Evolutionary conservation across 2,329 filamentous ascomycete genomes (phyloP).

Genomic region (Calonectria pteridis): DNA sequence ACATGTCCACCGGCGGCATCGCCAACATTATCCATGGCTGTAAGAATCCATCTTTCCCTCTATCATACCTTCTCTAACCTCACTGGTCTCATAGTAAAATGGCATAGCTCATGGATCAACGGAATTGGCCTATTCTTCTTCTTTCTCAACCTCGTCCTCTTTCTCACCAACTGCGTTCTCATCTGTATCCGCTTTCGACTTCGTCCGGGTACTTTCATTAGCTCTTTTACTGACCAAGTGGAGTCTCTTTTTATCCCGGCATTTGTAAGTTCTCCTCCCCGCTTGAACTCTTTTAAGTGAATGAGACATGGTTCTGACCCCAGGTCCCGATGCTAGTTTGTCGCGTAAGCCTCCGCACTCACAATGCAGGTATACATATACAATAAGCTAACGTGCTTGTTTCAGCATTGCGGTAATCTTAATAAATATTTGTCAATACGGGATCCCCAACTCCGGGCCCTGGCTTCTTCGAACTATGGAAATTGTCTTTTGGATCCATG

Average conservation of each 20-base stretch:
- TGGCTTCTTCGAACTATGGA: constrained; percentile 74
- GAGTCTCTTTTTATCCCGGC: constrained; percentile 84
- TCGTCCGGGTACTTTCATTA: constrained; percentile 77
- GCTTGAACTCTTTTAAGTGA: constrained; percentile 17
- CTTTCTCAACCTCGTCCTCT: constrained; percentile 73
- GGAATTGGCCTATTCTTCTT: constrained; percentile 72
- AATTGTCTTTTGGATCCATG: constrained; percentile 81
- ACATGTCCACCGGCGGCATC: constrained; percentile 67
- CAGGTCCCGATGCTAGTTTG: constrained; percentile 49
- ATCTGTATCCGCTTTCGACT: constrained; percentile 77
- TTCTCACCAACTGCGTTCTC: constrained; percentile 72
- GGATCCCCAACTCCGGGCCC: constrained; percentile 68
- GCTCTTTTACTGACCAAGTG: constrained; percentile 80
- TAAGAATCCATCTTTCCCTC: constrained; percentile 3
- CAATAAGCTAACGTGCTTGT: not conserved
- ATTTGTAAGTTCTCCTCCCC: constrained; percentile 54
- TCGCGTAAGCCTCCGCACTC: constrained; percentile 54
- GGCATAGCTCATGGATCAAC: constrained; percentile 64
- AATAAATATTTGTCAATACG: constrained; percentile 85
- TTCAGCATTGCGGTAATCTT: constrained; percentile 78
- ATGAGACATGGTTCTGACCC: constrained; percentile 5
- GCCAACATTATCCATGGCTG: constrained; percentile 64
- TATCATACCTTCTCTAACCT: not conserved
- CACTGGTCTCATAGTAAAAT: constrained; percentile 37
- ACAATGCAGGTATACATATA: not conserved